Conservation (phyloP, 345 rosid genomes). For the Salix suchowensis region DNA sequence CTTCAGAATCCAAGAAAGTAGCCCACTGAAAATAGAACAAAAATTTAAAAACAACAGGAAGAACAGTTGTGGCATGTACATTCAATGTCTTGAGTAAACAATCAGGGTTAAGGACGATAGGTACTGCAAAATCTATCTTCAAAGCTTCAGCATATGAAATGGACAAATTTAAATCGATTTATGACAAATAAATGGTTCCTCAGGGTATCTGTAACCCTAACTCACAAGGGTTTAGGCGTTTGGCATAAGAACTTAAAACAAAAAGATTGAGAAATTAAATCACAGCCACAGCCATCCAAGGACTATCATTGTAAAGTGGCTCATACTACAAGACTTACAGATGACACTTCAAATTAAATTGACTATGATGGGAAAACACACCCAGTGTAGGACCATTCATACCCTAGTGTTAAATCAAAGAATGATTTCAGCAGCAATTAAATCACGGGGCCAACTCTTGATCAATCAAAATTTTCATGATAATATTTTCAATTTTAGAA, state of each 20-base stretch:
- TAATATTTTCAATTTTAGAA: background rate
- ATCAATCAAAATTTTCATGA: background rate
- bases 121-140: background rate
- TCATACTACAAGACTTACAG: background rate
- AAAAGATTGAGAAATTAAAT: background rate
- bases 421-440: background rate
- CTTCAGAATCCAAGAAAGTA: slow-evolving; percentile 82
- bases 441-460: background rate
- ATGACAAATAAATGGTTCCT: background rate
- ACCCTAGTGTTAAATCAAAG: background rate
- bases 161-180: background rate
- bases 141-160: background rate
- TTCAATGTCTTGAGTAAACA: background rate
- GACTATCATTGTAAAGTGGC: background rate
- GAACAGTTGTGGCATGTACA: background rate
- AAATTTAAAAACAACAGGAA: slow-evolving; percentile 1
- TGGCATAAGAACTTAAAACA: background rate
- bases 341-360: background rate
- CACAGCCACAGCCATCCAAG: background rate
- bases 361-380: background rate
- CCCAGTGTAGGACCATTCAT: background rate
- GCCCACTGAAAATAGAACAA: slow-evolving; percentile 53
- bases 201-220: background rate
- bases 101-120: background rate
- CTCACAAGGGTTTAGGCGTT: background rate